phyloP scores from a whole-genome alignment of 768 basidiomycete species.

The Xerocomellus dryophilus region DNA sequence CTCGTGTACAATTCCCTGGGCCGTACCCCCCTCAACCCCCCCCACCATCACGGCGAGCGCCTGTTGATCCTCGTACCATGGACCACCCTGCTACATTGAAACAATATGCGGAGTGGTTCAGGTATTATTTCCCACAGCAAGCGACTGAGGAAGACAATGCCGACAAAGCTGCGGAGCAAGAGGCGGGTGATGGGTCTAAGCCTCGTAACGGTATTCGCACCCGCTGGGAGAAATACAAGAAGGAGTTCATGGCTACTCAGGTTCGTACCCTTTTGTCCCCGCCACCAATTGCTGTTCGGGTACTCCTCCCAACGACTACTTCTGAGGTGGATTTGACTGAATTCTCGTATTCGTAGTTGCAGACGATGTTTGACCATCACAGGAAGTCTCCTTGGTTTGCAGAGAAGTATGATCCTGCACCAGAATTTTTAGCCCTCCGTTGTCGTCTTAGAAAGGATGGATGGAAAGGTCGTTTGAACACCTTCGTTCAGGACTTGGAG shows the following conservation, averaged over 20 bases:
- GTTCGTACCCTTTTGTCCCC: conserved; percentile 49
- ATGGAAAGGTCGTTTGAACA: conserved; percentile 69
- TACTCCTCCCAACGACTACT: conserved; percentile 13
- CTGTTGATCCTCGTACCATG: conserved; percentile 76
- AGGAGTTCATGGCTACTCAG: conserved; percentile 83
- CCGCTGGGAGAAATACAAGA: conserved; percentile 93
- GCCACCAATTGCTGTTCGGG: conserved; percentile 5
- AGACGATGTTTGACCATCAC: conserved; percentile 95
- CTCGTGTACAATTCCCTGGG: conserved; percentile 49
- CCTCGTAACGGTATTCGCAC: conserved; percentile 80
- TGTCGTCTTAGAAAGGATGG: conserved; percentile 79
- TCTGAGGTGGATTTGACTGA: conserved; percentile 21
- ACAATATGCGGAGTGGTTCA: conserved; percentile 88
- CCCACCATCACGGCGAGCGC: conserved; percentile 55
- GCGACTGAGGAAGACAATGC: conserved; percentile 79
- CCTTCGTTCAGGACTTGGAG: conserved; percentile 78
- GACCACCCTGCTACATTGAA: conserved; percentile 80
- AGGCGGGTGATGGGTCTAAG: conserved; percentile 77
- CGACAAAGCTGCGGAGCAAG: conserved; percentile 81
- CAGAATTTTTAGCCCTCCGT: conserved; percentile 69
- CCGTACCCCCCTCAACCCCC: conserved; percentile 41
- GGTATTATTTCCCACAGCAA: conserved; percentile 69
- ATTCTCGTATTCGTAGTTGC: conserved; percentile 60
- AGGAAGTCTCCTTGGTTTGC: conserved; percentile 95
- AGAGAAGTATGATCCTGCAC: conserved; percentile 86